These are phyloP conservation scores for Chiua virens DNA, from an alignment of 768 basidiomycete genomes.

Conservation along the genomic window DNA sequence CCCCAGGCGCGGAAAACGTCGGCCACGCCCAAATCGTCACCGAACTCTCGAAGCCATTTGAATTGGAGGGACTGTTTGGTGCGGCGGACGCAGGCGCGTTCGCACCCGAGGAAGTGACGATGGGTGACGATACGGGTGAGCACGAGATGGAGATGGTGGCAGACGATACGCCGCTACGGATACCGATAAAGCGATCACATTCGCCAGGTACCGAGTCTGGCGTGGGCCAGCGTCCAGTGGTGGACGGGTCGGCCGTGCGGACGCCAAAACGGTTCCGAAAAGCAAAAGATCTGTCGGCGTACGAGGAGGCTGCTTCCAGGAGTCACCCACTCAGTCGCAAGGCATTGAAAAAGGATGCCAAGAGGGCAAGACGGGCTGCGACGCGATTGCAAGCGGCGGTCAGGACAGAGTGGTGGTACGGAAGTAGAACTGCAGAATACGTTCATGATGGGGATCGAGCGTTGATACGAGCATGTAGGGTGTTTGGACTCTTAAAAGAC, in stretches of 20 bases:
- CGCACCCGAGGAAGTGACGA: slow-evolving; percentile 42
- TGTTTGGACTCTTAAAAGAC: too few species aligned
- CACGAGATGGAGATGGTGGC: slow-evolving; percentile 38
- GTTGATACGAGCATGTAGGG: slow-evolving; percentile 2
- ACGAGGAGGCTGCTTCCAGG: slow-evolving; percentile 49
- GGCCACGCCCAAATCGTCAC: slow-evolving; percentile 79
- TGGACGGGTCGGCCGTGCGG: slow-evolving; percentile 8
- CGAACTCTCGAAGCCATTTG: slow-evolving; percentile 75
- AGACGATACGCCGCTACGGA: slow-evolving; percentile 35
- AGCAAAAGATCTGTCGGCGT: slow-evolving; percentile 52
- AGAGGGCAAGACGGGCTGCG: slow-evolving; percentile 56
- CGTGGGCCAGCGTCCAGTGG: not conserved
- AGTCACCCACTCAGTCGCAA: slow-evolving; percentile 52
- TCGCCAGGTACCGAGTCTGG: slow-evolving; percentile 9
- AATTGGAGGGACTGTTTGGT: slow-evolving; percentile 77
- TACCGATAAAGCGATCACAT: slow-evolving; percentile 29
- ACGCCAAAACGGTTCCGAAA: slow-evolving; percentile 60
- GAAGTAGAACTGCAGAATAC: slow-evolving; percentile 27
- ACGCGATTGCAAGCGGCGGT: slow-evolving; percentile 23
- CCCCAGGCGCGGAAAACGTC: slow-evolving; percentile 75
- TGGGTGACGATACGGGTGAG: slow-evolving; percentile 42
- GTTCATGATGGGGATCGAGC: slow-evolving; percentile 23
- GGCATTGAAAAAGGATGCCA: slow-evolving; percentile 62
- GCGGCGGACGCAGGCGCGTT: slow-evolving; percentile 83
- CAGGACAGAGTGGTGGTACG: slow-evolving; percentile 25